Evolutionary conservation across 1,284 basidiomycete genomes (phyloP), one percentile per base, ranked within the genome.

Genomic region (Gymnopus androsaceus): DNA sequence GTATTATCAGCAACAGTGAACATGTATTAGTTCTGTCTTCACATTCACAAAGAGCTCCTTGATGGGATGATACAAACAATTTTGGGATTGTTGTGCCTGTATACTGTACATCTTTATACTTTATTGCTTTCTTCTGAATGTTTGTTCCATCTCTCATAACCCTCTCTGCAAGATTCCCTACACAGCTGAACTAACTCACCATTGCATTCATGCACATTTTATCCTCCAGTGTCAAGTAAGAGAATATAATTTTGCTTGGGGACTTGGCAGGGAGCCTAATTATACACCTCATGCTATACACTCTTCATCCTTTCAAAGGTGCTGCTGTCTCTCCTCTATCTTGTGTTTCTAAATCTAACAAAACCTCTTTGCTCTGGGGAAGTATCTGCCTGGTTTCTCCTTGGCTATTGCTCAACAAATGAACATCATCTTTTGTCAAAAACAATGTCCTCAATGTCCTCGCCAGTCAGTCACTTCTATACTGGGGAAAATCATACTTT

Each of bases 241-340:
- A 70, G 19, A 76, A 85, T 61, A 76, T 88, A 49, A 68, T 82
- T 34, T 55, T 88, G 21, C 70, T 69, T 1, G 84, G 85, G 19
- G 85, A 87, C 63, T 77, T 75, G 4, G 75, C 74, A 2, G 75
- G 57, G 1, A 72, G 73, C 55, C 69, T 87, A n/a, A 74, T 76
- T 1, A 62, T 84, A 2, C 77, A 79, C 25, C 42, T 76, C 42
- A 59, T 75, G 34, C 71, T 70, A 0, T 75, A 78, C 57, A 66
- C 73, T 15, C 61, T 70, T 46, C 62, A 67, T 42, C 59, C 55
- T 51, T 50, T 71, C 33, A 48, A 55, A 34, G 54, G 48, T 36
- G 60, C 54, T 15, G 27, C 46, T 7, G n/a, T 37, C 12, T 47
- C 51, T 9, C 33, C 44, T 19, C 33, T 50, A 4, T 17, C 25